Base-by-base conservation (phyloP, 805 yeast genomes). In the Ogataea populi-albae region DNA sequence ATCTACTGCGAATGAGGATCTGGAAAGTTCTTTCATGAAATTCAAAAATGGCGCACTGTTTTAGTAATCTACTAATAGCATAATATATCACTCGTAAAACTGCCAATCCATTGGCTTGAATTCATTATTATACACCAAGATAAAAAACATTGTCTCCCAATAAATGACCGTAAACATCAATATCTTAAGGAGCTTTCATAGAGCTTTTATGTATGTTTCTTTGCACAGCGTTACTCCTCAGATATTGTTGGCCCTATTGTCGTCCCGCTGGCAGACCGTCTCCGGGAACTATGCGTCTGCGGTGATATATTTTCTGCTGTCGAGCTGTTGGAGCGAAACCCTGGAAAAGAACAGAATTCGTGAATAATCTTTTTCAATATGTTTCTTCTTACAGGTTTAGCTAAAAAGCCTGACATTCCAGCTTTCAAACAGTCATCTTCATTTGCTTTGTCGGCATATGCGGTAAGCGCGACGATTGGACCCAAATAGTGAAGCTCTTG, bases 381-480 rank as follows among this genome's bases (percentile, higher is more conserved):
- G 9, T 76, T 68, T 55, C 95, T 71, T 57, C 86, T 72, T 16
- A 88, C 78, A 1, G 98, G 98, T 50, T 91, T 91, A 2, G 95
- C 74, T 45, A 91, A 68, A 59, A 91, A 91, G 11, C 93, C 95
- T 45, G 81, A 69, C 98, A 91, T 93, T 3, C 98, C 98, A n/a
- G 83, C 80, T 14, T 77, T 81, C 38, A 85, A 57, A 59, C 98
- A 89, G 41, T 79, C 95, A 47, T 79, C 80, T 25, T 84, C 88
- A 52, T 89, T 91, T 30, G 89, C 80, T 45, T 86, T 87, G 59
- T 91, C 97, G 1, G 97, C 96, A 67, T 84, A 91, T 1, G 97
- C 98, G 0, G 98, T 89, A 36, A 91, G 71, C 0, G 97, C 98
- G 24, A 91, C 93, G 39, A 93, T 88, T 0, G 97, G 97, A 5